These are phyloP conservation scores for Tulasnella sp. DNA, from an alignment of 768 basidiomycete species.

Conservation along the genomic window DNA sequence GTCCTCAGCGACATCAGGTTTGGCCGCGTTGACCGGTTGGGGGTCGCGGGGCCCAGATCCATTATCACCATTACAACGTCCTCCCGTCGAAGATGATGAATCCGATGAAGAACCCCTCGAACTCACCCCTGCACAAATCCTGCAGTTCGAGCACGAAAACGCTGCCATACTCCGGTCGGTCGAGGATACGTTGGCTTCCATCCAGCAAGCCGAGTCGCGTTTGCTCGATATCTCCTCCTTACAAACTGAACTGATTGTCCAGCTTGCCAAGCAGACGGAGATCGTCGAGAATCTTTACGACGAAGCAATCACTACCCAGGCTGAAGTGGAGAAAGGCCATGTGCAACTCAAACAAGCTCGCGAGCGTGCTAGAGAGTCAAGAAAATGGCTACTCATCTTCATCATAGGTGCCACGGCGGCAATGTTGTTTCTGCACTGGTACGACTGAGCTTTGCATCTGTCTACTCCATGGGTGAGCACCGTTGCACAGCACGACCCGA, in stretches of 20 bases:
- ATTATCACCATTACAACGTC: background rate
- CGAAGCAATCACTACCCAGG: slow-evolving; percentile 80
- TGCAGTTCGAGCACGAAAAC: slow-evolving; percentile 90
- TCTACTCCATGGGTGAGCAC: too few relatives aligned
- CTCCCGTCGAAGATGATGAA: slow-evolving; percentile 30
- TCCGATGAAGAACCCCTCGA: slow-evolving; percentile 59
- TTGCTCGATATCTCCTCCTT: slow-evolving; percentile 86
- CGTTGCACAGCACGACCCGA: too few relatives aligned
- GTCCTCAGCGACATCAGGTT: slow-evolving; percentile 5
- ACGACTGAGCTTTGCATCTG: slow-evolving; percentile 30
- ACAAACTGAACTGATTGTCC: slow-evolving; percentile 82
- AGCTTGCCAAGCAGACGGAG: slow-evolving; percentile 82
- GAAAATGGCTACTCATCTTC: slow-evolving; percentile 84
- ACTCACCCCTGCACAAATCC: slow-evolving; percentile 74
- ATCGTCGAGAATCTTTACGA: slow-evolving; percentile 88
- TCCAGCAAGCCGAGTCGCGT: slow-evolving; percentile 84
- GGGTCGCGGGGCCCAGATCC: background rate
- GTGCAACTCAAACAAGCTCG: slow-evolving; percentile 80
- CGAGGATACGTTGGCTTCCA: slow-evolving; percentile 74
- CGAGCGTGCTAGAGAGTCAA: slow-evolving; percentile 70
- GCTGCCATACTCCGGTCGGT: slow-evolving; percentile 71
- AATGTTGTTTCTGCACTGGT: slow-evolving; percentile 85
- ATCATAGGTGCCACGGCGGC: slow-evolving; percentile 85
- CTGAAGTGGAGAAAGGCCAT: slow-evolving; percentile 81
- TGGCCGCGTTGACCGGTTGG: background rate